A percentile compares a stretch with the other conserved stretches of the same genome.
phyloP scores from a whole-genome alignment of 352 stramenopile species.

The Plasmopara viticola region DNA sequence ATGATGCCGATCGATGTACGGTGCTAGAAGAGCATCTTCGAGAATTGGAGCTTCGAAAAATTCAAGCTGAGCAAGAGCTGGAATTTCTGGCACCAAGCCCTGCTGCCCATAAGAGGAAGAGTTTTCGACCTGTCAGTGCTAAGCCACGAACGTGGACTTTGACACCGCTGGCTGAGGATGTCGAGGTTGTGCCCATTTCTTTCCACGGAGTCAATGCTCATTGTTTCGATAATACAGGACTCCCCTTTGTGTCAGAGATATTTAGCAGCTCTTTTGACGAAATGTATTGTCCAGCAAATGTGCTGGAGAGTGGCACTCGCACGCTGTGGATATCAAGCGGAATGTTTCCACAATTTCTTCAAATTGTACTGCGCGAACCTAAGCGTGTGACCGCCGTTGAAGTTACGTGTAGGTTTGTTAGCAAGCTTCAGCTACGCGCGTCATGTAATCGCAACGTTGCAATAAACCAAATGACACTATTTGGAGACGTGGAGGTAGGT shows the following conservation, averaged over 20 bases:
- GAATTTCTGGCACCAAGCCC: constrained; percentile 1
- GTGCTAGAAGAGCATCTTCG: constrained; percentile 63
- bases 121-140: constrained; percentile 58
- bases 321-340: constrained; percentile 67
- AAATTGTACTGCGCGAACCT: constrained; percentile 53
- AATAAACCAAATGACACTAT: constrained; percentile 21
- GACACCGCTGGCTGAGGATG: constrained; percentile 52
- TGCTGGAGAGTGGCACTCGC: constrained; percentile 43
- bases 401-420: constrained; percentile 60
- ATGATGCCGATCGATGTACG: constrained; percentile 45
- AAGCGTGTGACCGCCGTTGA: constrained; percentile 53
- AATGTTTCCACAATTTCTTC: constrained; percentile 69
- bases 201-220: constrained; percentile 39
- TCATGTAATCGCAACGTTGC: constrained; percentile 31
- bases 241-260: constrained; percentile 50
- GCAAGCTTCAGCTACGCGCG: constrained; percentile 47
- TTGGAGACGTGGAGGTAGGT: constrained; percentile 33
- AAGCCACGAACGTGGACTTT: constrained; percentile 53
- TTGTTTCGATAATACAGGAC: constrained; percentile 26
- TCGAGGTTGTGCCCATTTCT: constrained; percentile 39
- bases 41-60: constrained; percentile 51
- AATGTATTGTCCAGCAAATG: constrained; percentile 34
- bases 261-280: constrained; percentile 65
- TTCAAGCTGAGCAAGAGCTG: constrained; percentile 37
- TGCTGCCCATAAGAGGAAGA: constrained; percentile 38